A percentile compares a stretch with the other conserved stretches of the same genome.
Conservation (phyloP, 257 asterid species). For the Solanum commersonii region DNA sequence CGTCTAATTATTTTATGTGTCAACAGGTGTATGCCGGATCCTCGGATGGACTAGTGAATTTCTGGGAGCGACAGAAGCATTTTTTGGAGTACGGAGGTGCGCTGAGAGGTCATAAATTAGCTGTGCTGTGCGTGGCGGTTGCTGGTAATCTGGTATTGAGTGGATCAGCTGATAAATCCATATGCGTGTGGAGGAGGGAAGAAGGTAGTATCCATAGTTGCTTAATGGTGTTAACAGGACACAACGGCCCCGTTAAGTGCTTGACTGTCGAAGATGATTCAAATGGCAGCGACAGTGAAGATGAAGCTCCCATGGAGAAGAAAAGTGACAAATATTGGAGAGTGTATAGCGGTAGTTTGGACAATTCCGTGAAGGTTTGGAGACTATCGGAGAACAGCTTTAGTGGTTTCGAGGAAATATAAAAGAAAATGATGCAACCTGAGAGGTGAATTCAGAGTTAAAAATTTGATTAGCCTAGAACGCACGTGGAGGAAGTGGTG, state of each 20-base stretch:
- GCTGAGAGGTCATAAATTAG: constrained; percentile 79
- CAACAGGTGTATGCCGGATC: constrained; percentile 54
- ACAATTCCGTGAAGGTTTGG: constrained; percentile 11
- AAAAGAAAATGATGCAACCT: neutral
- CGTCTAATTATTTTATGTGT: neutral
- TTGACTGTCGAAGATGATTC: constrained; percentile 45
- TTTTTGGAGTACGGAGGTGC: constrained; percentile 67
- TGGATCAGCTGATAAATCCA: constrained; percentile 79
- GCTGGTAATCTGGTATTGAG: constrained; percentile 64
- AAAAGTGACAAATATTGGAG: neutral
- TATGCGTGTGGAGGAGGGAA: constrained; percentile 89
- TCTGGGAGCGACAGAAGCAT: constrained; percentile 61
- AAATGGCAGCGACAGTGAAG: neutral
- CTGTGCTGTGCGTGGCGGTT: constrained; percentile 64
- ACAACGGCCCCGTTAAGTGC: constrained; percentile 84
- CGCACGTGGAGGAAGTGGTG: neutral
- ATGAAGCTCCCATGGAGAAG: neutral
- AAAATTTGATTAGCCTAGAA: too few species aligned
- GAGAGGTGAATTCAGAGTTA: neutral
- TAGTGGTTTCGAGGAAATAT: neutral
- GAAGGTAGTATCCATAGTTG: constrained; percentile 61
- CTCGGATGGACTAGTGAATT: constrained; percentile 80
- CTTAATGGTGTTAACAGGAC: constrained; percentile 61
- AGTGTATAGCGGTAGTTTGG: constrained; percentile 13
- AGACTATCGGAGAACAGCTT: neutral